These are phyloP conservation scores for Trichoderma reesei DNA, from an alignment of 495 filamentous ascomycete species.

Conservation along the genomic window DNA sequence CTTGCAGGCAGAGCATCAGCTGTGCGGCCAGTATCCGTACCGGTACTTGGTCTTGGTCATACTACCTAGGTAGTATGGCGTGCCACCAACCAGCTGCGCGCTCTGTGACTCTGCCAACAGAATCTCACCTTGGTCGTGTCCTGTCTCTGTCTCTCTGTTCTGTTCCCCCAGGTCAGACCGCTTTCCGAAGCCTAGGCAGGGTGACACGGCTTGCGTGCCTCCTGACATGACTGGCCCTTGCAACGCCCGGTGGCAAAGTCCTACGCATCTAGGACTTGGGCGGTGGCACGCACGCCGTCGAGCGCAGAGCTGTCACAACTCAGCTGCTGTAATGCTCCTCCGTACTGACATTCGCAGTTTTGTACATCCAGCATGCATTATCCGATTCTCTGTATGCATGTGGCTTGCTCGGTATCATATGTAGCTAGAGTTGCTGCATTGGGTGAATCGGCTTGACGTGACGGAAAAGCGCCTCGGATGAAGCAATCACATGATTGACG, in stretches of 20 bases:
- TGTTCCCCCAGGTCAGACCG: constrained; percentile 7
- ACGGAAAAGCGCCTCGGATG: not conserved
- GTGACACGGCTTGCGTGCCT: constrained; percentile 7
- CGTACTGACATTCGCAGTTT: no score
- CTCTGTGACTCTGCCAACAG: not conserved
- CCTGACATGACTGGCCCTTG: not conserved
- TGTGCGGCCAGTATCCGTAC: no score
- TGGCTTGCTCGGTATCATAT: no score
- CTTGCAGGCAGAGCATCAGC: no score
- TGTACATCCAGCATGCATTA: no score
- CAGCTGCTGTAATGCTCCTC: no score
- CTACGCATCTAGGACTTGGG: constrained; percentile 6
- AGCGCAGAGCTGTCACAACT: not conserved
- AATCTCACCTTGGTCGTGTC: not conserved
- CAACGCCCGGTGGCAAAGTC: not conserved
- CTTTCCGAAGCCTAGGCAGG: constrained; percentile 2
- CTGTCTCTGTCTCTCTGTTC: no score
- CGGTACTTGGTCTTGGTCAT: no score
- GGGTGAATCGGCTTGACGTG: no score
- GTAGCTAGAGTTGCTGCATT: not conserved
- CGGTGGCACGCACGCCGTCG: not conserved
- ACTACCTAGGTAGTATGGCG: no score
- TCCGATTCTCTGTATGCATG: no score
- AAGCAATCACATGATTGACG: not conserved
- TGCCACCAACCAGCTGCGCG: no score